phyloP scores from a whole-genome alignment of 441 rosid genomes.

The Mallotus japonicus region DNA sequence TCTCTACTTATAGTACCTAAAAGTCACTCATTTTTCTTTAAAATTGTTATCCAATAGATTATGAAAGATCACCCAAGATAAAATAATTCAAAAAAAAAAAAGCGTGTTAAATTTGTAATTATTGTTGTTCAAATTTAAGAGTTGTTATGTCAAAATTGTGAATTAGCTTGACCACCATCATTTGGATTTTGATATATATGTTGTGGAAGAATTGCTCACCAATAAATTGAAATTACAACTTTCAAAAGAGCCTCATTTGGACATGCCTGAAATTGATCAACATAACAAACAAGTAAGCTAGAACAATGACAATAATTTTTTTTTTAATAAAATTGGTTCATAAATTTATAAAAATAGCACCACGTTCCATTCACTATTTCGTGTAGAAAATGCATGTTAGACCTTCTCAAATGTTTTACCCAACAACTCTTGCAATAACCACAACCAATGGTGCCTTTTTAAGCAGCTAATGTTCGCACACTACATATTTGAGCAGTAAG shows the following conservation, averaged over 20 bases:
- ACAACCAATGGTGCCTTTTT: too few relatives aligned
- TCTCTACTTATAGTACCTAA: not conserved
- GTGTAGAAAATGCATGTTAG: too few relatives aligned
- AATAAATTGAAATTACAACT: slow-evolving; percentile 8
- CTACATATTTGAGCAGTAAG: too few relatives aligned
- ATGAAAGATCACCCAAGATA: not conserved
- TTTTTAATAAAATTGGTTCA: too few relatives aligned
- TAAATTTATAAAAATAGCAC: too few relatives aligned
- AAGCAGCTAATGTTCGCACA: too few relatives aligned
- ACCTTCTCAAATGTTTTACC: too few relatives aligned
- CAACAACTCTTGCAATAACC: too few relatives aligned
- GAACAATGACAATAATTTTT: too few relatives aligned
- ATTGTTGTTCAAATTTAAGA: not conserved
- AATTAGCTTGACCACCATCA: not conserved
- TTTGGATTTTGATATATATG: not conserved
- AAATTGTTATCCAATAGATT: not conserved
- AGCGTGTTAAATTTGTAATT: too few relatives aligned
- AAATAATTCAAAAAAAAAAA: not conserved
- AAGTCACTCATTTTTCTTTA: not conserved
- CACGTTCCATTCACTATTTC: too few relatives aligned
- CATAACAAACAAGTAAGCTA: not conserved
- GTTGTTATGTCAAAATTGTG: not conserved
- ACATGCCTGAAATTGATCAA: slow-evolving; percentile 7
- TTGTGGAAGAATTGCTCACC: not conserved
- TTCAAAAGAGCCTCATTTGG: not conserved